Percentiles rank a stretch among this genome's conserved stretches.
Evolutionary conservation across 2,329 filamentous ascomycete species (phyloP).

Genomic region (Fusarium clavum): DNA sequence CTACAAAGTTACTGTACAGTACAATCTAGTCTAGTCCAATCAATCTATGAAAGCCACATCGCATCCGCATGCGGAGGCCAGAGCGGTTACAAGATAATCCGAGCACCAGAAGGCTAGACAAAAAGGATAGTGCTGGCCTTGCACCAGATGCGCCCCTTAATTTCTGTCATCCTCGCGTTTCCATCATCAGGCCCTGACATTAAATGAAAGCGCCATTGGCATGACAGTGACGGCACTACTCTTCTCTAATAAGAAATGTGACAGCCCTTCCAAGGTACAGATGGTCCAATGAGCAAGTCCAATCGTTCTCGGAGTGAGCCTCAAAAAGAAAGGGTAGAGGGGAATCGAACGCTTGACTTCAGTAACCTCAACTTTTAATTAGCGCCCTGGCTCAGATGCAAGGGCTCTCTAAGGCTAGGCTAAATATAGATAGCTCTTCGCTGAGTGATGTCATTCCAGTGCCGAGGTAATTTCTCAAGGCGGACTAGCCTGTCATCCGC

Average conservation of each 20-base stretch:
- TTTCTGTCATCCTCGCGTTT: neutral
- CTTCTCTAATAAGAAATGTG: too few relatives aligned
- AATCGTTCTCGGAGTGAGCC: neutral
- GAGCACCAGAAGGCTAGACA: neutral
- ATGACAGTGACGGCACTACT: too few relatives aligned
- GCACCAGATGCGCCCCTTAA: neutral
- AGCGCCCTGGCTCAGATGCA: neutral
- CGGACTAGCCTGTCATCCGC: neutral
- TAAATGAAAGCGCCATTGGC: accelerated
- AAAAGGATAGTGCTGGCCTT: neutral
- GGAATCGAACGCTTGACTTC: neutral
- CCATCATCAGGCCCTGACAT: too few relatives aligned
- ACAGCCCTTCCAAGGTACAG: neutral
- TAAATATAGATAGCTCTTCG: neutral
- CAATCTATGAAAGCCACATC: neutral
- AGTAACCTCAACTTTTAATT: too few relatives aligned
- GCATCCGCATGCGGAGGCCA: neutral
- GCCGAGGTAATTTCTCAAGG: neutral
- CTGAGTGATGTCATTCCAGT: neutral
- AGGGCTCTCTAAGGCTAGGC: neutral
- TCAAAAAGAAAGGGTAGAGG: neutral
- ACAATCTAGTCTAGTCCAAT: too few relatives aligned
- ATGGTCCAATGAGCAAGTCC: neutral
- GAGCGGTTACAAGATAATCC: neutral
- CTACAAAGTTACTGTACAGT: too few relatives aligned